These are phyloP conservation scores for Helotiales sp. DNA, from an alignment of 2,329 filamentous ascomycete species.

Conservation along the genomic window DNA sequence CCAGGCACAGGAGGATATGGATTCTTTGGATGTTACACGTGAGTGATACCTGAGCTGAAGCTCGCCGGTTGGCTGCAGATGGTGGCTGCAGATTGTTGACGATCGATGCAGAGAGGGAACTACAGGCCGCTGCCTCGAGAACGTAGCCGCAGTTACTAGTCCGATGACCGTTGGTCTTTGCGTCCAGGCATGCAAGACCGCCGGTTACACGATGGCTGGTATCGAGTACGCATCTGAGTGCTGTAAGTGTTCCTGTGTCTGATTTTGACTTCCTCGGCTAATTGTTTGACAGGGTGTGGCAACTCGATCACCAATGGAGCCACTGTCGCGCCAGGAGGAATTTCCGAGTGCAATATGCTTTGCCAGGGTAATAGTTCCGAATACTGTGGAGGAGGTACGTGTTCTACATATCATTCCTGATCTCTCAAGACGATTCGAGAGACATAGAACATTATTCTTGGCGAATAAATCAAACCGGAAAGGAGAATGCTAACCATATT, in stretches of 20 bases:
- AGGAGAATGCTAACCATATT: not conserved
- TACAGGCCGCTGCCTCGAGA: slow-evolving; percentile 28
- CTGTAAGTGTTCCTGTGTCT: slow-evolving; percentile 42
- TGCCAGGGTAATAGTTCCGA: slow-evolving; percentile 31
- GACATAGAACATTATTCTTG: not conserved
- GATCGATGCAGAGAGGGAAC: slow-evolving; percentile 28
- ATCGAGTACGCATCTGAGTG: slow-evolving; percentile 53
- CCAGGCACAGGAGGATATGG: slow-evolving; percentile 25
- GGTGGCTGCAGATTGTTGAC: slow-evolving; percentile 1
- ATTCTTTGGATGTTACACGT: slow-evolving; percentile 38
- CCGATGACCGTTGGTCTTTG: slow-evolving; percentile 35
- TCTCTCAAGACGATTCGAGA: not conserved
- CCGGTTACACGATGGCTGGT: slow-evolving; percentile 49
- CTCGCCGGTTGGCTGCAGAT: not conserved
- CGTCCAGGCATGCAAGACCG: slow-evolving; percentile 32
- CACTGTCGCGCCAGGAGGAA: slow-evolving; percentile 18
- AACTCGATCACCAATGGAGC: slow-evolving; percentile 20
- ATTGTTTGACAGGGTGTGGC: slow-evolving; percentile 19
- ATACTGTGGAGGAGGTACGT: slow-evolving; percentile 18
- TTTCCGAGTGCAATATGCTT: slow-evolving; percentile 35
- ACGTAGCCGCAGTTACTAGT: slow-evolving; percentile 22
- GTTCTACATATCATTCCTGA: not conserved
- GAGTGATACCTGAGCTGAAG: slow-evolving; percentile 13
- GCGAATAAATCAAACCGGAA: not conserved
- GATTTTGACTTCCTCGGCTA: not conserved